Conservation (phyloP, 2,329 filamentous ascomycete genomes). For the Cladophialophora bantiana region DNA sequence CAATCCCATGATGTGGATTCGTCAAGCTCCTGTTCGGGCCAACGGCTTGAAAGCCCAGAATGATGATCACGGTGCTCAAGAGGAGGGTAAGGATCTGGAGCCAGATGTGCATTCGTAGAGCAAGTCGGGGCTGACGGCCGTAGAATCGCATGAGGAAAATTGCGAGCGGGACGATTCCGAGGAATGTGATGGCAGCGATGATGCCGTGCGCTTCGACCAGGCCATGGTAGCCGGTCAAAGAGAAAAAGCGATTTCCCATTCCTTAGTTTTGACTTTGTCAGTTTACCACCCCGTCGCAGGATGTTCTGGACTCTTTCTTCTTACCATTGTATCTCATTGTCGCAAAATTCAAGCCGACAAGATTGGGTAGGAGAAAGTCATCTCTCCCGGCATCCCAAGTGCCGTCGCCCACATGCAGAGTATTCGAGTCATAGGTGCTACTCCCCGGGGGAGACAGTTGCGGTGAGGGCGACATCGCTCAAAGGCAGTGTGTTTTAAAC, state of each 20-base stretch:
- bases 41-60: slow-evolving; percentile 69
- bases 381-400: slow-evolving; percentile 70
- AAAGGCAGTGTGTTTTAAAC: not conserved
- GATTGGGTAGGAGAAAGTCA: slow-evolving; percentile 68
- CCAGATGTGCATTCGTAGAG: slow-evolving; percentile 68
- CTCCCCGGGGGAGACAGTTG: slow-evolving; percentile 64
- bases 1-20: slow-evolving; percentile 73
- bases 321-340: slow-evolving; percentile 72
- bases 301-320: slow-evolving; percentile 27
- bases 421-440: slow-evolving; percentile 67
- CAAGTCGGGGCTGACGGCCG: slow-evolving; percentile 61
- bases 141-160: slow-evolving; percentile 69
- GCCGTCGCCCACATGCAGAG: slow-evolving; percentile 69
- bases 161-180: slow-evolving; percentile 65
- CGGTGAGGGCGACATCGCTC: slow-evolving; percentile 48
- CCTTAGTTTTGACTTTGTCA: slow-evolving; percentile 50
- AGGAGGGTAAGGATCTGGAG: slow-evolving; percentile 67
- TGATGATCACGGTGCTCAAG: slow-evolving; percentile 67
- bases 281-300: slow-evolving; percentile 7
- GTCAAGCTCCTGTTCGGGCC: slow-evolving; percentile 66
- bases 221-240: slow-evolving; percentile 64
- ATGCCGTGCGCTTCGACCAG: slow-evolving; percentile 67
- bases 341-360: slow-evolving; percentile 69
- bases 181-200: slow-evolving; percentile 66
- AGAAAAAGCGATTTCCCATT: slow-evolving; percentile 71